Conservation (phyloP, 2,329 filamentous ascomycete genomes). For the Talaromyces piceae region DNA sequence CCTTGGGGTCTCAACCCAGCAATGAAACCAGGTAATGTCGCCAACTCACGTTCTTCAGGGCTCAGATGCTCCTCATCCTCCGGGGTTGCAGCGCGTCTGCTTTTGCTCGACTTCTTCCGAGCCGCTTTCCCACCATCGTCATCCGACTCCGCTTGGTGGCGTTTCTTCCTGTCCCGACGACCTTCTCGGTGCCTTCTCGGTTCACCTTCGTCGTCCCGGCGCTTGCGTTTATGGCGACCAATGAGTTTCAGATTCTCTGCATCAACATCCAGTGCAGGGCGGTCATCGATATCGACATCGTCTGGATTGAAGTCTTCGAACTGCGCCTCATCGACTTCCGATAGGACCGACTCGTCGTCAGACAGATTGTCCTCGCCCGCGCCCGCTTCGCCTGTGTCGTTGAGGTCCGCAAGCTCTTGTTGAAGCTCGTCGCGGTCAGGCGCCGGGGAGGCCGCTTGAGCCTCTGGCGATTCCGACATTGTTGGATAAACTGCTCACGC, state of each 20-base stretch:
- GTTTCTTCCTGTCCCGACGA: slow-evolving; percentile 55
- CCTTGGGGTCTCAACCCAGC: not conserved
- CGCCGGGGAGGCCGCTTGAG: slow-evolving; percentile 17
- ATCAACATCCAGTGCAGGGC: slow-evolving; percentile 52
- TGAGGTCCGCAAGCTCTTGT: slow-evolving; percentile 16
- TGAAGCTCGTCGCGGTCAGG: slow-evolving; percentile 16
- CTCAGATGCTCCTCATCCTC: slow-evolving; percentile 71
- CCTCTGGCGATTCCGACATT: slow-evolving; percentile 36
- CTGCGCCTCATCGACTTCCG: slow-evolving; percentile 58
- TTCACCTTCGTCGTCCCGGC: slow-evolving; percentile 53
- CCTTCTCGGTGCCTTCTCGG: slow-evolving; percentile 63
- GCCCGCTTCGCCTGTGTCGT: slow-evolving; percentile 12
- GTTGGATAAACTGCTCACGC: slow-evolving; percentile 3
- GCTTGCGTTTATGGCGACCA: slow-evolving; percentile 58
- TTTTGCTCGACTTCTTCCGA: slow-evolving; percentile 46
- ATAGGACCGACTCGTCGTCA: slow-evolving; percentile 56
- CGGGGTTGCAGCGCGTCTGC: slow-evolving; percentile 46
- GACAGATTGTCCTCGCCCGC: slow-evolving; percentile 33
- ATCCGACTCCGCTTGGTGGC: slow-evolving; percentile 62
- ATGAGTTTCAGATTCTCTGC: slow-evolving; percentile 55
- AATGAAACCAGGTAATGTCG: not conserved
- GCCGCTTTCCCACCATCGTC: slow-evolving; percentile 37
- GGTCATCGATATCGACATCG: slow-evolving; percentile 54
- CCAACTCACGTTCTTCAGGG: slow-evolving; percentile 68
- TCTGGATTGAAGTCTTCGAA: slow-evolving; percentile 58